phyloP scores from a whole-genome alignment of 2,329 filamentous ascomycete genomes.

The Aspergillus proliferans region DNA sequence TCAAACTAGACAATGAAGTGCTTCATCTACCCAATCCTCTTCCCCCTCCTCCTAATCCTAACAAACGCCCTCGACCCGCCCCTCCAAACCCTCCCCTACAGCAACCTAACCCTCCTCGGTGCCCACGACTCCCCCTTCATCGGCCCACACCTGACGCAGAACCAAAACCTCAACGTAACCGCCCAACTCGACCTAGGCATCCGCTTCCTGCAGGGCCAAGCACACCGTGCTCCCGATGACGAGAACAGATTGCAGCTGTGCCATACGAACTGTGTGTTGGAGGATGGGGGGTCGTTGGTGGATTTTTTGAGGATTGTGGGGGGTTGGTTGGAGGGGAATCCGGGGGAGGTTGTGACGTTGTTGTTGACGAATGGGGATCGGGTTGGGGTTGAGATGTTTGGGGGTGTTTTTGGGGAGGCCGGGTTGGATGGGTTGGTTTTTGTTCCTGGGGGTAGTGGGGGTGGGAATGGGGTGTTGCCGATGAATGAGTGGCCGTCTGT shows the following conservation, averaged over 20 bases:
- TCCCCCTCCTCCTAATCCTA: constrained; percentile 5
- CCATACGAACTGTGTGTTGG: constrained; percentile 56
- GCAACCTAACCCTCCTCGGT: constrained; percentile 56
- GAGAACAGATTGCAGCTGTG: constrained; percentile 53
- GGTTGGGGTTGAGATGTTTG: constrained; percentile 26
- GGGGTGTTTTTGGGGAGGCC: constrained; percentile 24
- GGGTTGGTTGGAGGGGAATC: constrained; percentile 53
- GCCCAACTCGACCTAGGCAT: constrained; percentile 57
- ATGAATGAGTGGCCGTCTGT: constrained; percentile 40
- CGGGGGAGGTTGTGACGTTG: constrained; percentile 57
- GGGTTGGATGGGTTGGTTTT: constrained; percentile 32
- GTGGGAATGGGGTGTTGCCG: constrained; percentile 18
- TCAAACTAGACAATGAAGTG: not conserved
- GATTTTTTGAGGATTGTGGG: constrained; percentile 54
- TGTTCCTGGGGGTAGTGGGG: constrained; percentile 24
- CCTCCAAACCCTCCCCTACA: constrained; percentile 45
- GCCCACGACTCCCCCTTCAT: constrained; percentile 63
- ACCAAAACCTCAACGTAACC: constrained; percentile 56
- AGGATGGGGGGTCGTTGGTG: constrained; percentile 54
- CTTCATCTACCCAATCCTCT: not conserved
- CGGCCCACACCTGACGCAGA: constrained; percentile 48
- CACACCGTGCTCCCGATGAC: constrained; percentile 46
- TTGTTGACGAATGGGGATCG: constrained; percentile 58
- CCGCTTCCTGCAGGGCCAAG: constrained; percentile 59
- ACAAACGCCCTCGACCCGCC: constrained; percentile 5